These are phyloP conservation scores for Phytophthora niederhauseri DNA, from an alignment of 352 stramenopile genomes.

Conservation along the genomic window DNA sequence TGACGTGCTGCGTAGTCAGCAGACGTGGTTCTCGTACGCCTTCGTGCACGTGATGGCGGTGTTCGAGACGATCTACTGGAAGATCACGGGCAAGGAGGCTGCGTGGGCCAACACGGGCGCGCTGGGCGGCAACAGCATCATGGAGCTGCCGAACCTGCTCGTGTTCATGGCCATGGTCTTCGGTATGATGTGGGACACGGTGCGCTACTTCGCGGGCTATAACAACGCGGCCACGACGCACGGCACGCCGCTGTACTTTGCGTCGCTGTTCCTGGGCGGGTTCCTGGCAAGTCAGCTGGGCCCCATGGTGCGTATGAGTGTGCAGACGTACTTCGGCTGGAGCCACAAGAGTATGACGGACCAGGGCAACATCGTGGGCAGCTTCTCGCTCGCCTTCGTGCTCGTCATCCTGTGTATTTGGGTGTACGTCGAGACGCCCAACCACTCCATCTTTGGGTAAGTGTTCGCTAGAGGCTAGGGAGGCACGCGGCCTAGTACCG, in stretches of 20 bases:
- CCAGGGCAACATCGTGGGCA: slow-evolving; percentile 77
- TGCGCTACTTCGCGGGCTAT: slow-evolving; percentile 74
- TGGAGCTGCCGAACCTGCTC: slow-evolving; percentile 72
- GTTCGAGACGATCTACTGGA: slow-evolving; percentile 78
- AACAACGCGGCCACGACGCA: slow-evolving; percentile 73
- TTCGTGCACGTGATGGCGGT: slow-evolving; percentile 78
- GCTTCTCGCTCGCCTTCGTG: slow-evolving; percentile 69
- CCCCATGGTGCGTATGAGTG: slow-evolving; percentile 74
- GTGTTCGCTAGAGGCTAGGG: slow-evolving; percentile 22
- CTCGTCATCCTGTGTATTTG: slow-evolving; percentile 75
- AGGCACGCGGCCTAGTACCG: slow-evolving; percentile 6
- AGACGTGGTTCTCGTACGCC: slow-evolving; percentile 83
- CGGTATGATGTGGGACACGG: slow-evolving; percentile 63
- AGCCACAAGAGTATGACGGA: slow-evolving; percentile 81
- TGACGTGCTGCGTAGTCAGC: slow-evolving; percentile 72
- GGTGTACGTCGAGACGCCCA: slow-evolving; percentile 81
- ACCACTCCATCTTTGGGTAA: slow-evolving; percentile 46
- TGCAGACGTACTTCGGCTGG: slow-evolving; percentile 81
- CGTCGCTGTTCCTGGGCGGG: slow-evolving; percentile 62
- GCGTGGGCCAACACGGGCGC: slow-evolving; percentile 72
- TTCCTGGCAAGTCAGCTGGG: slow-evolving; percentile 66
- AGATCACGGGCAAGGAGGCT: slow-evolving; percentile 76
- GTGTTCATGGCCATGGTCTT: slow-evolving; percentile 74
- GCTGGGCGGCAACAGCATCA: slow-evolving; percentile 64
- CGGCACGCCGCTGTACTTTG: slow-evolving; percentile 66